A percentile compares a stretch with the other conserved stretches of the same genome.
Conservation (phyloP, 345 rosid genomes). For the Citrus inodora region DNA sequence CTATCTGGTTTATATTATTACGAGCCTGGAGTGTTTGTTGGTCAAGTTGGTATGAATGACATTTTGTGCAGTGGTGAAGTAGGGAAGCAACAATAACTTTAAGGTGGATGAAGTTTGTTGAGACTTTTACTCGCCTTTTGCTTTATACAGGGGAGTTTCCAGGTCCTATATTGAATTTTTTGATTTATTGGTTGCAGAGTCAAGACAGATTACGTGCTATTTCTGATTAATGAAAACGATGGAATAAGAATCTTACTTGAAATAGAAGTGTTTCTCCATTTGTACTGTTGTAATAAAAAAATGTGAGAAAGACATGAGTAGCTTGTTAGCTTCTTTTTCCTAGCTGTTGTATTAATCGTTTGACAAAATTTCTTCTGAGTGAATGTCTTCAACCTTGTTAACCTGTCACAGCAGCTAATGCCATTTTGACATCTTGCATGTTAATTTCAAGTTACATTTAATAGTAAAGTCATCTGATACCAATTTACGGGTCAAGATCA, state of each 20-base stretch:
- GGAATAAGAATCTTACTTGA: neutral
- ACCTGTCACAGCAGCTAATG: no score
- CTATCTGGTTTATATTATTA: neutral
- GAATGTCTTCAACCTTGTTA: neutral
- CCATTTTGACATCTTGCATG: neutral
- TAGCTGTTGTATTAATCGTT: neutral
- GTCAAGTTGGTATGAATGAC: constrained; percentile 33
- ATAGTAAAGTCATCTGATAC: neutral
- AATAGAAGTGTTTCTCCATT: neutral
- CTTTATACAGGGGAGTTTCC: neutral
- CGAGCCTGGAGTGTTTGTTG: constrained; percentile 17
- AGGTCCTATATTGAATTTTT: neutral
- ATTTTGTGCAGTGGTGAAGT: constrained; percentile 8
- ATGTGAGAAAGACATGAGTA: no score
- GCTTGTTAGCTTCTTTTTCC: neutral
- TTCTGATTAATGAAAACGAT: neutral
- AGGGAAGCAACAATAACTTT: neutral
- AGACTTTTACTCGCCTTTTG: constrained; percentile 18
- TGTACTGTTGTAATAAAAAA: neutral
- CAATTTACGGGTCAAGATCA: neutral
- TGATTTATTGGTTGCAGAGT: neutral
- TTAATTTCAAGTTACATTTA: neutral
- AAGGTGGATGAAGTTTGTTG: constrained; percentile 26
- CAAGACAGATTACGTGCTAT: neutral
- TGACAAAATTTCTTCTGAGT: neutral